These are phyloP conservation scores for Phytopythium chamaehyphon DNA, from an alignment of 352 stramenopile species.

Conservation along the genomic window DNA sequence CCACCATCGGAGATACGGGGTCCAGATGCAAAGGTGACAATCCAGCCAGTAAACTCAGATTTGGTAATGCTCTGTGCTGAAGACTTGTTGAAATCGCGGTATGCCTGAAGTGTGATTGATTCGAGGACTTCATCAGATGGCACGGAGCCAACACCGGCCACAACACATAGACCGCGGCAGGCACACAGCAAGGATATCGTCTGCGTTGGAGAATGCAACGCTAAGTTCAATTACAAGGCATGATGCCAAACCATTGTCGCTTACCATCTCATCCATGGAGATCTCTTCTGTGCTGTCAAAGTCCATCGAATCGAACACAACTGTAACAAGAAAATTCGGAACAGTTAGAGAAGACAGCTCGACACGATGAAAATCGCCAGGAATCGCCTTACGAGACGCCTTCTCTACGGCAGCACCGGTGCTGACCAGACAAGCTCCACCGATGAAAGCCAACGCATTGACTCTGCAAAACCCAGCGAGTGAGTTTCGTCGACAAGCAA, in stretches of 20 bases:
- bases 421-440: conserved; percentile 41
- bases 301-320: conserved; percentile 73
- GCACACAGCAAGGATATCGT: conserved; percentile 64
- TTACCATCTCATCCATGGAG: conserved; percentile 76
- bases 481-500: too few relatives aligned
- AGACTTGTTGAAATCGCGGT: conserved; percentile 53
- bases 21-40: conserved; percentile 26
- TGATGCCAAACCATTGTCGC: neutral
- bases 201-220: conserved; percentile 11
- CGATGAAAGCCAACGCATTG: conserved; percentile 68
- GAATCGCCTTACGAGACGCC: conserved; percentile 27
- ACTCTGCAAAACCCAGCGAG: conserved; percentile 20
- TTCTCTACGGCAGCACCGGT: conserved; percentile 47
- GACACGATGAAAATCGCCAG: too few relatives aligned
- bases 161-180: conserved; percentile 43
- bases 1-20: too few relatives aligned
- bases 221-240: neutral
- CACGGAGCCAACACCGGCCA: conserved; percentile 34
- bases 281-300: conserved; percentile 70
- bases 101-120: conserved; percentile 46
- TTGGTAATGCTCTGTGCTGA: conserved; percentile 55
- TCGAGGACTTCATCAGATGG: conserved; percentile 63
- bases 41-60: conserved; percentile 56
- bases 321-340: too few relatives aligned
- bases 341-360: too few relatives aligned